Conservation (phyloP, 805 yeast species). For the Lachancea dasiensis region DNA sequence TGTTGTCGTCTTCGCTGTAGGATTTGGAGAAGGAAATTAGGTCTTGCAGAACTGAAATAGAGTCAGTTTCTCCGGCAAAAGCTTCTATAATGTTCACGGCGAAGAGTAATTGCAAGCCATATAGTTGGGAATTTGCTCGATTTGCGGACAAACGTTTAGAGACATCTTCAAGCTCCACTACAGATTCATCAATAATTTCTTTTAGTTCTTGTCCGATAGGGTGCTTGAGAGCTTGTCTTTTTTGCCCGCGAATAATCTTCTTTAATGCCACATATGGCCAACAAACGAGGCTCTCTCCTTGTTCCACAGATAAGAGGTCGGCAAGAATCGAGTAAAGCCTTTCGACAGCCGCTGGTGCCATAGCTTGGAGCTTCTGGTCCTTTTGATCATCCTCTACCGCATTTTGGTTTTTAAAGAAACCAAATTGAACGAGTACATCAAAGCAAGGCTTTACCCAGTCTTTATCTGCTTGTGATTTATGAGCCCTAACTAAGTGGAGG, state of each 20-base stretch:
- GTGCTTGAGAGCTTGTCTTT: constrained; percentile 27
- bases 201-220: constrained; percentile 56
- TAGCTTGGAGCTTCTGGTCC: constrained; percentile 7
- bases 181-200: constrained; percentile 42
- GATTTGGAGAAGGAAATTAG: constrained; percentile 43
- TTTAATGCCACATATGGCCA: constrained; percentile 58
- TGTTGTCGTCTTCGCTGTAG: constrained; percentile 33
- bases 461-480: constrained; percentile 31
- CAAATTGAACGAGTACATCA: constrained; percentile 26
- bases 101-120: constrained; percentile 68
- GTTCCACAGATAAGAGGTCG: constrained; percentile 41
- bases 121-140: constrained; percentile 34
- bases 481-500: constrained; percentile 45
- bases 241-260: constrained; percentile 32
- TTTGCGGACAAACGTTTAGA: constrained; percentile 15
- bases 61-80: constrained; percentile 70
- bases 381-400: background rate
- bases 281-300: constrained; percentile 11
- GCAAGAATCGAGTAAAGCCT: constrained; percentile 65
- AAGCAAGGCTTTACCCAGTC: constrained; percentile 31
- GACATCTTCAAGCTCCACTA: constrained; percentile 39
- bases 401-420: constrained; percentile 25
- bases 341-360: constrained; percentile 46
- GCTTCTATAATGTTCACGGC: constrained; percentile 74
- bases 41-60: constrained; percentile 69